Base-by-base conservation (phyloP, 495 filamentous ascomycete species). In the Aspergillus sparsus region DNA sequence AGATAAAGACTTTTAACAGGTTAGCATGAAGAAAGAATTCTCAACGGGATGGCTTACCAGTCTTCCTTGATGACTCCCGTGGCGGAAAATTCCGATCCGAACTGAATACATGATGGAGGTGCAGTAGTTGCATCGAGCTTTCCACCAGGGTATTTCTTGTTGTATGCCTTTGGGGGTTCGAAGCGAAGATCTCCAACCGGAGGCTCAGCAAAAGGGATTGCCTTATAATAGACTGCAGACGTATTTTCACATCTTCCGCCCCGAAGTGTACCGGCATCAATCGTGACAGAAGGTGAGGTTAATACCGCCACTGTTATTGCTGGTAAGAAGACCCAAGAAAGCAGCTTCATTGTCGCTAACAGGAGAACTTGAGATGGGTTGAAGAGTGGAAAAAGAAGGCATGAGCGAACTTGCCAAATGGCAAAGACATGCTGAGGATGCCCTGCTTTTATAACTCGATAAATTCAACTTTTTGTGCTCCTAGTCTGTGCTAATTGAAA, bases 201-300 rank as follows among this genome's bases (percentile, higher is more conserved):
- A 18, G 67, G 67, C 41, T 65, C 68, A 15, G 66, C 73, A 58
- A 67, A 77, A 9, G 71, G 73, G 35, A 77, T 69, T 9, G 66
- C 70, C 45, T 55, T 55, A 39, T 55, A 55, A 12, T 31, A 55
- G 6, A 55, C 52, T 42, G 52, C 52, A 31, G 21, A 27, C 21
- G 21, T 49, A 12, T 57, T 3, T 21, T n/a, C 21, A 31, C 52
- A 55, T 39, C 4, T 55, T 55, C 52, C 52, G 31, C 52, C 52
- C 0, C 7, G 7, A n/a, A 55, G 36, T 9, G 16, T 42, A 41
- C 52, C 52, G n/a, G 52, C 52, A 18, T 55, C 52, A 31, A 44
- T 42, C 3, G 18, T 44, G 3, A 55, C 52, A 18, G 52, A 55
- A 3, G 52, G 52, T n/a, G 37, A 18, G 36, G 34, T 39, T 6